Percentiles rank a stretch among this genome's conserved stretches.
These are phyloP conservation scores for Aspergillus carlsbadensis DNA, from an alignment of 495 filamentous ascomycete genomes.

Conservation along the genomic window DNA sequence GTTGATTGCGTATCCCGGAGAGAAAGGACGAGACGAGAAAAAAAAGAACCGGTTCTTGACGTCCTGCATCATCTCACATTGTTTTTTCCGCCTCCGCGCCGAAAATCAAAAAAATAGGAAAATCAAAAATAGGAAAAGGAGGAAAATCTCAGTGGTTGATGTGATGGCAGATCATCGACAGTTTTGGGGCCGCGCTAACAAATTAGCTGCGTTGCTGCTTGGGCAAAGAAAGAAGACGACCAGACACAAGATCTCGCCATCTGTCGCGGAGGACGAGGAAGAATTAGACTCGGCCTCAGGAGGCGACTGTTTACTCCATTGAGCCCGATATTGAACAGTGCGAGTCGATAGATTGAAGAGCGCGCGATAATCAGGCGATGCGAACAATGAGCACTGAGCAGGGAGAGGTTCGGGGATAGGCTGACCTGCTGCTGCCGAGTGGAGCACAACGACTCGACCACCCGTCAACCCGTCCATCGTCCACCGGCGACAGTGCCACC, in stretches of 20 bases:
- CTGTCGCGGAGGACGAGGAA: not conserved
- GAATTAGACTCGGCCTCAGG: not conserved
- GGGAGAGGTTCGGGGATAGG: no score
- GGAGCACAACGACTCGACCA: not conserved
- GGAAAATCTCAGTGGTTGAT: slow-evolving; percentile 8
- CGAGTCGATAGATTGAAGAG: no score
- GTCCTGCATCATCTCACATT: no score
- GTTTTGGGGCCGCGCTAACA: slow-evolving; percentile 13
- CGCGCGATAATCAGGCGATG: no score
- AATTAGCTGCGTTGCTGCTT: slow-evolving; percentile 6
- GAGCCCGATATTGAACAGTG: no score
- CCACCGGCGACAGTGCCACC: not conserved
- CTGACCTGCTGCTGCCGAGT: no score
- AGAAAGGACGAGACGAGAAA: not conserved
- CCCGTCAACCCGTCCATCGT: slow-evolving; percentile 5
- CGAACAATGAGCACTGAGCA: no score
- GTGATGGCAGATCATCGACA: slow-evolving; percentile 25
- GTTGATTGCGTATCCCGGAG: no score
- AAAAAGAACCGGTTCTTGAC: no score
- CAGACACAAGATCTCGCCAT: no score
- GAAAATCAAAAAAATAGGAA: not conserved
- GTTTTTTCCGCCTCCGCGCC: no score
- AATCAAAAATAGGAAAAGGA: slow-evolving; percentile 1
- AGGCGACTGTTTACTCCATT: no score
- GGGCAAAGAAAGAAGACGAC: not conserved